A percentile compares a stretch with the other conserved stretches of the same genome.
These are phyloP conservation scores for Ocimum tenuiflorum DNA, from an alignment of 257 asterid genomes.

Conservation along the genomic window DNA sequence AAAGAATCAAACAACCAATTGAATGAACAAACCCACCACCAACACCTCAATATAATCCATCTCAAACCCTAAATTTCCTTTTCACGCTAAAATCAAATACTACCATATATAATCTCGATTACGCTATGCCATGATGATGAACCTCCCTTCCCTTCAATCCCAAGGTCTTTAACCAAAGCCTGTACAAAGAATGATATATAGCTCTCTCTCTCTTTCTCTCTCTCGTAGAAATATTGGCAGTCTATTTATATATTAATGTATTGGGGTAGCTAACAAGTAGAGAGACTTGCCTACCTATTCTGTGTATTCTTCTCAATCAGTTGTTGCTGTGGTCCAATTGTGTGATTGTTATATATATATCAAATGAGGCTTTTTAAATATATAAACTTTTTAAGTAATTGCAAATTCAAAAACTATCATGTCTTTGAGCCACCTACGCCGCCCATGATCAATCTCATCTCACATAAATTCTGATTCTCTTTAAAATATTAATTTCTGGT, in stretches of 20 bases:
- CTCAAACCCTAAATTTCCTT: too few species aligned
- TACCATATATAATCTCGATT: too few species aligned
- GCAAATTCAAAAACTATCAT: neutral
- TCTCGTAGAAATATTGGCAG: constrained; percentile 44
- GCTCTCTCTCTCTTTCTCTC: constrained; percentile 27
- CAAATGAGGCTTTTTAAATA: neutral
- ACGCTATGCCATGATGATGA: constrained; percentile 36
- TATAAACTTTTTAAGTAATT: neutral
- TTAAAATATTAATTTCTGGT: too few species aligned
- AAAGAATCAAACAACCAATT: constrained; percentile 22
- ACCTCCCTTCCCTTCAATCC: constrained; percentile 61
- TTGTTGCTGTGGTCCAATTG: constrained; percentile 37
- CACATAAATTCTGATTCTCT: neutral
- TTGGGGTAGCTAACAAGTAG: constrained; percentile 31
- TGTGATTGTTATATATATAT: neutral
- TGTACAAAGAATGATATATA: constrained; percentile 53
- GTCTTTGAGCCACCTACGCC: neutral
- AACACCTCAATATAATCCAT: too few species aligned
- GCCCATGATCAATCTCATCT: neutral
- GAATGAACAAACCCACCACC: constrained; percentile 1
- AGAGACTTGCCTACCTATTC: constrained; percentile 21
- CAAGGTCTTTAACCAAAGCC: constrained; percentile 60
- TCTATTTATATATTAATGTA: constrained; percentile 34
- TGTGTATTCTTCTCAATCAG: constrained; percentile 31
- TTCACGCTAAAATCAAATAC: constrained; percentile 10